Evolutionary conservation across 2,329 filamentous ascomycete species (phyloP).

Genomic region (Xylaria sp.): DNA sequence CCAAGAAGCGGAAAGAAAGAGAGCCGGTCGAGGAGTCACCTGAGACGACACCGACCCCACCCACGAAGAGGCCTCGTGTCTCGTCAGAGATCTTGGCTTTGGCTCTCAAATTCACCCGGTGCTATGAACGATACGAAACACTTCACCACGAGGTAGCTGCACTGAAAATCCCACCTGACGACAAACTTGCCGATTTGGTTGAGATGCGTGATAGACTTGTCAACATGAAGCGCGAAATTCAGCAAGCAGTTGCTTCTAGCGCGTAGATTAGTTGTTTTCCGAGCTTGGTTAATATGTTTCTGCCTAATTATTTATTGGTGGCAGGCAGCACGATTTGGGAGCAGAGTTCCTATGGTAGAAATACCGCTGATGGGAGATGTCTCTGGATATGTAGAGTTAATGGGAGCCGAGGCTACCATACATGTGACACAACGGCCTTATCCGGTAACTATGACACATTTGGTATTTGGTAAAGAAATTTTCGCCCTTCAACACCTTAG

Average conservation of each 20-base stretch:
- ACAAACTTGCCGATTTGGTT: constrained; percentile 61
- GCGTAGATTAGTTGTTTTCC: constrained; percentile 25
- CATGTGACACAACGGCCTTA: neutral
- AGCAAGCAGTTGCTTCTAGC: constrained; percentile 55
- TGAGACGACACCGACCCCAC: constrained; percentile 42
- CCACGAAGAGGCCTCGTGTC: constrained; percentile 54
- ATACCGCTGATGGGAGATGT: constrained; percentile 4
- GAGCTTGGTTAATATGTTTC: neutral
- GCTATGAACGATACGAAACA: constrained; percentile 66
- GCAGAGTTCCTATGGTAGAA: neutral
- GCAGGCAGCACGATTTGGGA: neutral
- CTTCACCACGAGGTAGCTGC: constrained; percentile 66
- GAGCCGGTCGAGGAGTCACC: constrained; percentile 44
- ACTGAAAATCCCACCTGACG: constrained; percentile 61
- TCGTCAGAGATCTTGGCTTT: constrained; percentile 62
- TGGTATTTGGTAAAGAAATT: neutral
- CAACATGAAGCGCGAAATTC: constrained; percentile 69
- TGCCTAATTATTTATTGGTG: neutral
- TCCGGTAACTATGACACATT: neutral
- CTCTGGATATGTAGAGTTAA: neutral
- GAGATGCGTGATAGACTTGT: constrained; percentile 66
- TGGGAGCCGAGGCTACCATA: neutral
- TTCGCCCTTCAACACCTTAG: neutral
- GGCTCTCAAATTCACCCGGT: constrained; percentile 65
- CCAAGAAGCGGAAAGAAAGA: constrained; percentile 58